Evolutionary conservation across 2,329 filamentous ascomycete genomes (phyloP), one percentile per base, ranked within the genome.

Genomic region (Cryphonectria nitschkei): DNA sequence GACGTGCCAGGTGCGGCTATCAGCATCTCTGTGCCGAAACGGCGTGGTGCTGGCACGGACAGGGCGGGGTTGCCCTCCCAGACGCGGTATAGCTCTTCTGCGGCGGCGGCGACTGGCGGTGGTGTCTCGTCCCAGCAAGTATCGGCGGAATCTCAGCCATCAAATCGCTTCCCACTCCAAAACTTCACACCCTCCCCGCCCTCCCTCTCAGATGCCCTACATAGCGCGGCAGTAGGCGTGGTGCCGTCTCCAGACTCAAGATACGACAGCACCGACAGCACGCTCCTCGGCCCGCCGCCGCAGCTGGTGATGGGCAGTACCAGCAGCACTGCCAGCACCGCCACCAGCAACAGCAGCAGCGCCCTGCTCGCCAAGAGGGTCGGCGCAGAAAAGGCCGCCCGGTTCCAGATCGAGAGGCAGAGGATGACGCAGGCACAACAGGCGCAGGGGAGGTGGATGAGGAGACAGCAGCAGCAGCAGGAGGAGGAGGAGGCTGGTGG

Each of bases 341-440:
- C 43, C 19, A 50, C 26, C 26, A 26, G 19, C 19, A 50, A 8
- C 46, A n/a, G 7, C 46, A 52, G 67, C 52, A 82, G 82, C 65
- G 82, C 84, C 4, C 82, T 88, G 41, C 82, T 88, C 11, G 83
- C 85, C 32, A 88, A 88, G 76, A 82, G 87, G 5, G 76, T 88
- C 29, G 86, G 87, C 8, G 80, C 78, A 37, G 83, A 85, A 67
- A 83, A 82, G 69, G 86, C 86, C 0, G 83, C 83, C 2, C 80
- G 82, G 63, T 82, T 89, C 74, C 76, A 81, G 60, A 78, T 85
- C 3, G 76, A 75, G 29, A 76, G 69, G 29, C 73, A 75, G 39
- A 68, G 75, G 69, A 72, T 69, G 65, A 73, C 73, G 63, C 75
- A 72, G 70, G 73, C 39, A 14, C 54, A 62, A 56, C 75, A 72